Percentiles rank a stretch among this genome's conserved stretches.
phyloP scores from a whole-genome alignment of 768 basidiomycete genomes.

The Galerina sulciceps region DNA sequence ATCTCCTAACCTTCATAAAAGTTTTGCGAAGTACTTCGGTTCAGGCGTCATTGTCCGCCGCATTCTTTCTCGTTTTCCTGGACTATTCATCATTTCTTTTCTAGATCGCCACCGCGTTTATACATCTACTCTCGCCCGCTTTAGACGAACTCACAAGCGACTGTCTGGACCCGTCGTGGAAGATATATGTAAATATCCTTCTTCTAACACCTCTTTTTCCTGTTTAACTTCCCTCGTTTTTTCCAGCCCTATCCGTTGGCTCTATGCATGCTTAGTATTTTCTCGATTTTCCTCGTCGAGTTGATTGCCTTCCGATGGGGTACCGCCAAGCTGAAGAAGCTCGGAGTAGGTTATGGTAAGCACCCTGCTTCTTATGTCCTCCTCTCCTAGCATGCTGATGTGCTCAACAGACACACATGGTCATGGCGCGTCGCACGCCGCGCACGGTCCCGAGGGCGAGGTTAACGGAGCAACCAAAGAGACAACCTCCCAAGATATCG shows the following conservation, averaged over 20 bases:
- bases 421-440: background rate
- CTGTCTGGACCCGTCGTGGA: slow-evolving; percentile 75
- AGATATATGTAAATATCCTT: background rate
- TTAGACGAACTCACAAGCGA: slow-evolving; percentile 66
- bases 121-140: slow-evolving; percentile 78
- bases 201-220: too few relatives aligned
- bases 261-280: slow-evolving; percentile 78
- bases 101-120: slow-evolving; percentile 87
- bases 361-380: background rate
- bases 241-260: slow-evolving; percentile 79
- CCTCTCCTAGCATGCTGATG: too few relatives aligned
- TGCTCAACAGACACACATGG: background rate
- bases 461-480: background rate
- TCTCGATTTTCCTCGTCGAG: slow-evolving; percentile 82
- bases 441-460: background rate
- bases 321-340: slow-evolving; percentile 61
- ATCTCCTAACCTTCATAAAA: background rate
- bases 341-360: slow-evolving; percentile 67
- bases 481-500: background rate
- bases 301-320: slow-evolving; percentile 87
- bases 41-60: background rate
- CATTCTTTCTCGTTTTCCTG: background rate
- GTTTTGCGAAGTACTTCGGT: slow-evolving; percentile 1
- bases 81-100: slow-evolving; percentile 8
- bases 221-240: background rate